Evolutionary conservation across 345 rosid species (phyloP), one percentile per base, ranked within the genome.

Genomic region (Eutrema yunnanense): DNA sequence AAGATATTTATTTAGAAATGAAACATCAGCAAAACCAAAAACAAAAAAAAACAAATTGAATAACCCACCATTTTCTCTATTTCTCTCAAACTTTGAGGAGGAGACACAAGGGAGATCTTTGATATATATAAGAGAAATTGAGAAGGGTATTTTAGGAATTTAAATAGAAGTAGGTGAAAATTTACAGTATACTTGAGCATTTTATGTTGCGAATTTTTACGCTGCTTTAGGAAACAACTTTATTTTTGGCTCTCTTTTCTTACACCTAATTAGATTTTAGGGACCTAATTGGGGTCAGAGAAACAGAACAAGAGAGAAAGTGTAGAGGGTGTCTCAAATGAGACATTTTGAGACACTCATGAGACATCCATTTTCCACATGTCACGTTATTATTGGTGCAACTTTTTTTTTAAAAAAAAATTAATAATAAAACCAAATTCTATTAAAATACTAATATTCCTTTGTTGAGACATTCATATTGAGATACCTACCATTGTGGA

Each of bases 11-110:
- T 51, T 13, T 4, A 49, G 10, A 22, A 16, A 33, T 8, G 9
- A 70, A 36, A 38, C 26, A 56, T 53, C 22, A 44, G 6, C 36
- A 47, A 26, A 36, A 6, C 1, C 11, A 10, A 6, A 9, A 38
- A 72, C n/a, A 0, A 5, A 2, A n/a, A n/a, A 13, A 71, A 26
- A 0, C 2, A 2, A 9, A 41, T 6, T 30, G 44, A 66, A 72
- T 77, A 77, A 77, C 81, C 69, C 82, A 87, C 96, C 93, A 85
- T 62, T 82, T 48, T 61, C n/a, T 62, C 38, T 34, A 26, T 61
- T 22, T 55, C 6, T 47, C 33, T 61, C 53, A 75, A 13, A 52
- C 27, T 46, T 65, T 55, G 32, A 56, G 5, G 43, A 52, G 55
- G 44, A 11, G 11, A 47, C 40, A 51, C 29, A 12, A 19, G 5